Evolutionary conservation across 805 yeast species (phyloP).

Genomic region (Priceomyces carsonii): DNA sequence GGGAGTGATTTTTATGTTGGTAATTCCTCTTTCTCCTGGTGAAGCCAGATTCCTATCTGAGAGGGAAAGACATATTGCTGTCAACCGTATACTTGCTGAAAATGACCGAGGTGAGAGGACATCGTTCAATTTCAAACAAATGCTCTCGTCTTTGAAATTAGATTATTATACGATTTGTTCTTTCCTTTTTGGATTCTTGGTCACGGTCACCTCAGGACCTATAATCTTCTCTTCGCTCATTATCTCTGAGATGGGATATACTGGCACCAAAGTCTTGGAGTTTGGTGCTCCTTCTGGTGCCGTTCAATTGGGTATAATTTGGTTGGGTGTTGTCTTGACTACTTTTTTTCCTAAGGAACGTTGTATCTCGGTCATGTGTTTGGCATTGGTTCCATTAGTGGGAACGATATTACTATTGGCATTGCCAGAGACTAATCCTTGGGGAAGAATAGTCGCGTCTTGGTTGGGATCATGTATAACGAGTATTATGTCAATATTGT

Average conservation of each 20-base stretch:
- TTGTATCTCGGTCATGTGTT: constrained; percentile 12
- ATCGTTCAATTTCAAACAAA: constrained; percentile 22
- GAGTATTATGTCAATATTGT: constrained; percentile 12
- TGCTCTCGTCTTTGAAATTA: constrained; percentile 24
- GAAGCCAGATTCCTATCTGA: constrained; percentile 25
- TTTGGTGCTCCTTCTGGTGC: constrained; percentile 30
- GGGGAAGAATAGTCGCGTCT: constrained; percentile 17
- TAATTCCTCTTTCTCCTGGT: constrained; percentile 17
- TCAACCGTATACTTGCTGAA: constrained; percentile 15
- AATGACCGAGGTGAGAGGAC: constrained; percentile 24
- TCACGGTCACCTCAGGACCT: constrained; percentile 19
- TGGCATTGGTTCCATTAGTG: constrained; percentile 19
- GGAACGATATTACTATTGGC: constrained; percentile 19
- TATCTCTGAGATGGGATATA: constrained; percentile 14
- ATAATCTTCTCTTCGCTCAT: constrained; percentile 19
- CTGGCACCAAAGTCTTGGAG: constrained; percentile 17
- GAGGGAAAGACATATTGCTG: constrained; percentile 17
- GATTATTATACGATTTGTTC: constrained; percentile 13
- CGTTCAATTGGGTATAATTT: constrained; percentile 21
- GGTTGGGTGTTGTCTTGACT: constrained; percentile 19
- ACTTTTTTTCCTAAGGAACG: constrained; percentile 20
- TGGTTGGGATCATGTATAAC: constrained; percentile 16
- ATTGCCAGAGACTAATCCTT: constrained; percentile 14
- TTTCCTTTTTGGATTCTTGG: constrained; percentile 14
- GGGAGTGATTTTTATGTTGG: constrained; percentile 12